Percentiles rank a stretch among this genome's conserved stretches.
Evolutionary conservation across 768 basidiomycete genomes (phyloP).

Genomic region (Russula dissimulans): DNA sequence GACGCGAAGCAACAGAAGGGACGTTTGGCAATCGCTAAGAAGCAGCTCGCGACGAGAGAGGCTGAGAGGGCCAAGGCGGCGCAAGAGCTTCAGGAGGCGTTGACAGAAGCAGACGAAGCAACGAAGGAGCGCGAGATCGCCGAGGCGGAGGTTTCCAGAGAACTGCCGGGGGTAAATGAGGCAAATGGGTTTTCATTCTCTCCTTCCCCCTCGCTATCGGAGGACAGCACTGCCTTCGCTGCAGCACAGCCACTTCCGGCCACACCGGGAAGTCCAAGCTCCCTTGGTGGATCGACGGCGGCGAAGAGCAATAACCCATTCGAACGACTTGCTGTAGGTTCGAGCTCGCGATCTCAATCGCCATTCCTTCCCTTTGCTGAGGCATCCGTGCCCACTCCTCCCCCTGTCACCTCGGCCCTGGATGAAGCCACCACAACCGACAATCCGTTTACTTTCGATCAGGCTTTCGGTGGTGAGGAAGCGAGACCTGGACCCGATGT

Average conservation of each 20-base stretch:
- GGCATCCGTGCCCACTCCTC: constrained; percentile 25
- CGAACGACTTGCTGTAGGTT: constrained; percentile 48
- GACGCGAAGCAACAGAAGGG: constrained; percentile 97
- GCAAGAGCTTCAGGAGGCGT: constrained; percentile 63
- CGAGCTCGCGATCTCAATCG: constrained; percentile 37
- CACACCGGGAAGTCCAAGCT: constrained; percentile 47
- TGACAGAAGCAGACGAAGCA: constrained; percentile 41
- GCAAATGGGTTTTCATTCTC: constrained; percentile 22
- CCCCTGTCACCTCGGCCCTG: not conserved
- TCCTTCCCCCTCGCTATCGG: constrained; percentile 30
- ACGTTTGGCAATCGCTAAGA: constrained; percentile 85
- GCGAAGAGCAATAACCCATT: constrained; percentile 89
- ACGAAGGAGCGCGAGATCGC: constrained; percentile 47
- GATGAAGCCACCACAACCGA: constrained; percentile 21
- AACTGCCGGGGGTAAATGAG: constrained; percentile 21
- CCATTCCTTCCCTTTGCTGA: constrained; percentile 48
- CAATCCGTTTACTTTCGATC: constrained; percentile 47
- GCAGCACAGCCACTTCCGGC: constrained; percentile 63
- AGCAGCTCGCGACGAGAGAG: constrained; percentile 84
- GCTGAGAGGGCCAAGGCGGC: constrained; percentile 58
- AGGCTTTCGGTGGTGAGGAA: constrained; percentile 21
- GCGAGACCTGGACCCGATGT: constrained; percentile 4
- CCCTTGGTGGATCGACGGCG: constrained; percentile 34
- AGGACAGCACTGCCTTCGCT: constrained; percentile 41
- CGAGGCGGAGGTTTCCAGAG: constrained; percentile 41